Conservation (phyloP, 2,329 filamentous ascomycete genomes). For the Blastomyces gilchristii region DNA sequence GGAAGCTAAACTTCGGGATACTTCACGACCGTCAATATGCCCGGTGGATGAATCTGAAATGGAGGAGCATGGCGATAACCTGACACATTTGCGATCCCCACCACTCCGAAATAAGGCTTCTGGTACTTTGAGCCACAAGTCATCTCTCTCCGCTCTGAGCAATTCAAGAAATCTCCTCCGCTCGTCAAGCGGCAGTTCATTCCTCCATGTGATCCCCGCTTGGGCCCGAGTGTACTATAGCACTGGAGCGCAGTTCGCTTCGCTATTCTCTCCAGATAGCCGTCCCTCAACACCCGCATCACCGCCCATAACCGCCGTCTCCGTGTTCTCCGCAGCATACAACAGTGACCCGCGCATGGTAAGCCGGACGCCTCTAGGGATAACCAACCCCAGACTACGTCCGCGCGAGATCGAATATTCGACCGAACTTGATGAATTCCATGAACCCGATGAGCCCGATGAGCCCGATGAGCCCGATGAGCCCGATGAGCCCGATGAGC, state of each 20-base stretch:
- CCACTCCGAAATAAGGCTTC: conserved; percentile 23
- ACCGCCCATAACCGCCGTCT: conserved; percentile 26
- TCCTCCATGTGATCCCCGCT: conserved; percentile 36
- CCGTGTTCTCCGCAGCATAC: conserved; percentile 22
- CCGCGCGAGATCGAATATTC: conserved; percentile 11
- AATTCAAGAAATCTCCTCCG: conserved; percentile 29
- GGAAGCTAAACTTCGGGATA: conserved; percentile 14
- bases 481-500: no score
- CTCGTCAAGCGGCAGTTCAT: conserved; percentile 38
- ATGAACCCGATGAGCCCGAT: background rate
- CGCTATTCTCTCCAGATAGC: conserved; percentile 31
- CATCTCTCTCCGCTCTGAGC: conserved; percentile 35
- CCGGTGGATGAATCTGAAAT: conserved; percentile 26
- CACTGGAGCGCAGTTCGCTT: conserved; percentile 39
- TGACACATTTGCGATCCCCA: conserved; percentile 26
- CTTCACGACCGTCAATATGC: conserved; percentile 24
- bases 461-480: no score
- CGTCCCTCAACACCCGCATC: conserved; percentile 34
- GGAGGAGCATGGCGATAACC: conserved; percentile 29
- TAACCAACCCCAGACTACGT: conserved; percentile 22
- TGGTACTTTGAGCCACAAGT: conserved; percentile 30
- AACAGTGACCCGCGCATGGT: conserved; percentile 22
- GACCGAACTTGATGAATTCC: background rate
- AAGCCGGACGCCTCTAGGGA: conserved; percentile 23
- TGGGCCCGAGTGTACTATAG: conserved; percentile 59